These are phyloP conservation scores for Metrosideros polymorpha DNA, from an alignment of 441 rosid species.

Conservation along the genomic window DNA sequence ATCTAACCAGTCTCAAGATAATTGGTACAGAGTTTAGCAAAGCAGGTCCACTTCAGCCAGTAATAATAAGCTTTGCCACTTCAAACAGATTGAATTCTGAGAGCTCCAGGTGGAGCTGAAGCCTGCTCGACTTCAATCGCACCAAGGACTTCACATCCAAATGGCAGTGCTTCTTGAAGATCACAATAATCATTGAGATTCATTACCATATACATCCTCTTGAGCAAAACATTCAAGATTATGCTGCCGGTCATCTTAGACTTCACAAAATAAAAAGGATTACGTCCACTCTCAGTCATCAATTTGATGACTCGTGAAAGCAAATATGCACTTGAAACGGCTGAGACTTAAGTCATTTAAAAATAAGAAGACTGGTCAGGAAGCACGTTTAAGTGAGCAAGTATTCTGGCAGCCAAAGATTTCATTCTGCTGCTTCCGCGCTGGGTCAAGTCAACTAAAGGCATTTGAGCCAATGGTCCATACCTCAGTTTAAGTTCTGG, in stretches of 20 bases:
- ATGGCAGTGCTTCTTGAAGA: neutral
- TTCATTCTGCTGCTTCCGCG: constrained; percentile 41
- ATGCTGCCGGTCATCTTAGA: neutral
- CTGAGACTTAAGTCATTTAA: constrained; percentile 7
- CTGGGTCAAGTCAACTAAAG: constrained; percentile 52
- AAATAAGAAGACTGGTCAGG: constrained; percentile 58
- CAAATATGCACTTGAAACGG: neutral
- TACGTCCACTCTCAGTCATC: neutral
- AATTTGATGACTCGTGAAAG: neutral
- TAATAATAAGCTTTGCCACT: neutral
- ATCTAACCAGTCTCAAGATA: neutral
- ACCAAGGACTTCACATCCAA: neutral
- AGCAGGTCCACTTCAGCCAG: neutral
- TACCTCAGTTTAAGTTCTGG: constrained; percentile 47
- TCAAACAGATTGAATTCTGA: neutral
- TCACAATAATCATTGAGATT: neutral
- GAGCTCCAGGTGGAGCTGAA: neutral
- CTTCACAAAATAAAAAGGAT: neutral
- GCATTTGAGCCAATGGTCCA: constrained; percentile 46
- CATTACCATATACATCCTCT: neutral
- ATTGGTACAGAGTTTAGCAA: neutral
- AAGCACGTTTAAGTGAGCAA: constrained; percentile 59
- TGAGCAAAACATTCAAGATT: neutral
- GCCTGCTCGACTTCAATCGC: neutral
- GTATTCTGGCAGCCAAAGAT: constrained; percentile 52